These are phyloP conservation scores for Sporothrix phasma DNA, from an alignment of 2,329 filamentous ascomycete species.

Conservation along the genomic window DNA sequence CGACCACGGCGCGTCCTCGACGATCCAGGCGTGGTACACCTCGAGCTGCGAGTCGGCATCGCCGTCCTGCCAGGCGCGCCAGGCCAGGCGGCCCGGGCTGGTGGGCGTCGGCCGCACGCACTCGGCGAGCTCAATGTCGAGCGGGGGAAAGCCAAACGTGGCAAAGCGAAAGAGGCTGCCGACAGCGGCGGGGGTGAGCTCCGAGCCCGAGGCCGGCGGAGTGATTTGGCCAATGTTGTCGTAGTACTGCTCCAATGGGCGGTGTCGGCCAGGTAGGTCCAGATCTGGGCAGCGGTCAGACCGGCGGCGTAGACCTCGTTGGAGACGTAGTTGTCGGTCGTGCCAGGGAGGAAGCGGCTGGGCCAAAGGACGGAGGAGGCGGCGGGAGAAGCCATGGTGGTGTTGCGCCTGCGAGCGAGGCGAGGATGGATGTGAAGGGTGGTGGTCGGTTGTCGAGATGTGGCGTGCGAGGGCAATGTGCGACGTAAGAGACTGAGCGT, in stretches of 20 bases:
- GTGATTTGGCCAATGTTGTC: conserved; percentile 5
- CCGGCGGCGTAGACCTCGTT: conserved; percentile 7
- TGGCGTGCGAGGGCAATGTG: no score
- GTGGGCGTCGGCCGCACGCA: background rate
- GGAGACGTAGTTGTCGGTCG: conserved; percentile 10
- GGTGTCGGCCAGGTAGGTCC: background rate
- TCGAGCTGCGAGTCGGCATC: background rate
- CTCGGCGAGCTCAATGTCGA: background rate
- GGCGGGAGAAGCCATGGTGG: conserved; percentile 1
- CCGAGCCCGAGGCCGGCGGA: background rate
- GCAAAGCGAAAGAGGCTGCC: conserved; percentile 6
- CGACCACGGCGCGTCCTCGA: background rate
- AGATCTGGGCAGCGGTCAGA: background rate
- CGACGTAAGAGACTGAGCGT: no score
- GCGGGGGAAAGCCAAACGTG: background rate
- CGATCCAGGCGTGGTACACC: conserved; percentile 9
- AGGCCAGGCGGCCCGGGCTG: conserved; percentile 3
- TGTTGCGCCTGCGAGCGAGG: background rate
- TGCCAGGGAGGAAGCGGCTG: conserved; percentile 3
- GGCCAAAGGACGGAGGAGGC: conserved; percentile 6
- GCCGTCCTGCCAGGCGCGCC: background rate
- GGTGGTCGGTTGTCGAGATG: no score
- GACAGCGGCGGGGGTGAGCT: background rate
- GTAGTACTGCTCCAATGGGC: conserved; percentile 4
- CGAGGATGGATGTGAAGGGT: no score